These are phyloP conservation scores for Micractinium sp. DNA, from an alignment of 139 green algal species.

Conservation along the genomic window DNA sequence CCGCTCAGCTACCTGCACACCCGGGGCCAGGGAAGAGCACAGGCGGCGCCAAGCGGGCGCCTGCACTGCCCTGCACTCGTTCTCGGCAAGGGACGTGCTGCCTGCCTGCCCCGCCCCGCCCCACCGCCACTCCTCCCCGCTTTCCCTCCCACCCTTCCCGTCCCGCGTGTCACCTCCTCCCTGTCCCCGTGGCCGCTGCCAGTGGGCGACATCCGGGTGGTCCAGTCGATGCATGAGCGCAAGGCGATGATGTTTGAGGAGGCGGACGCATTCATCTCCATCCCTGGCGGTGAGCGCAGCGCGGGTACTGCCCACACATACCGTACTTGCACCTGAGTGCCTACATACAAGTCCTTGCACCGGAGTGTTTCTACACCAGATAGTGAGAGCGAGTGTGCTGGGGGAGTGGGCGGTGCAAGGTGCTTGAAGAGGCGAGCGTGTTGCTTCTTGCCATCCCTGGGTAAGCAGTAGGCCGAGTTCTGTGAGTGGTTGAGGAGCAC, in stretches of 20 bases:
- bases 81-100: no score
- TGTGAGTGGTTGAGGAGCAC: background rate
- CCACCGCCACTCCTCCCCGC: conserved; percentile 42
- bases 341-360: background rate
- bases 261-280: conserved; percentile 84
- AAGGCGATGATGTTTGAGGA: conserved; percentile 85
- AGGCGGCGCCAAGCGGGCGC: no score
- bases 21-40: no score
- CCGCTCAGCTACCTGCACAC: no score
- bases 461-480: background rate
- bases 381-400: background rate
- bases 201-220: conserved; percentile 61
- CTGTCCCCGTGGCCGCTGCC: no score
- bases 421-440: background rate
- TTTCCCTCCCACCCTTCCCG: no score
- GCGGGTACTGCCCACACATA: background rate
- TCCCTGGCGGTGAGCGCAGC: conserved; percentile 61
- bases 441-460: background rate
- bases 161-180: no score
- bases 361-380: no score
- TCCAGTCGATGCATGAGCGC: conserved; percentile 82
- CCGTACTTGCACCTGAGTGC: background rate
- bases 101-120: background rate
- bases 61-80: no score
- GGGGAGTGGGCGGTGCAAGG: no score